Conservation (phyloP, 306 rosid species). For the Styphnolobium japonicum region DNA sequence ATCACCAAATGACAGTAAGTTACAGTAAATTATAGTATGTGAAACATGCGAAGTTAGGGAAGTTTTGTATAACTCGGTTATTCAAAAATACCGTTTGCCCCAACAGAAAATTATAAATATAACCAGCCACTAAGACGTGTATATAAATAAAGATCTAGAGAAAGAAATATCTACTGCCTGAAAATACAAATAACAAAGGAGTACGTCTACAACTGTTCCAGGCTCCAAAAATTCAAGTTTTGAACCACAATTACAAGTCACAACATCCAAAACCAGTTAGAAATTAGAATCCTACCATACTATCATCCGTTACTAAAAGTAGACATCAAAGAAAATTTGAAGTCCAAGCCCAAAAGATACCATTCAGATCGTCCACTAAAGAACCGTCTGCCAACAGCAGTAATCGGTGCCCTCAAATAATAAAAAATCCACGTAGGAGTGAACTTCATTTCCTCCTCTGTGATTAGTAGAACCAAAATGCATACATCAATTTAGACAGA, state of each 20-base stretch:
- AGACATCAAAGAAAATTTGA: background rate
- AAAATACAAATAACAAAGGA: too few relatives aligned
- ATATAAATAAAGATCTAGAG: too few relatives aligned
- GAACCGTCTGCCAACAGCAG: background rate
- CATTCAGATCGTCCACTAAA: background rate
- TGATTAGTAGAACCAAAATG: background rate
- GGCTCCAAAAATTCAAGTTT: background rate
- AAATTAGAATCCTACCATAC: background rate
- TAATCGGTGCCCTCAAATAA: background rate
- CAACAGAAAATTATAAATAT: too few relatives aligned
- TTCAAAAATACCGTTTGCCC: too few relatives aligned
- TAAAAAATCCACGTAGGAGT: background rate
- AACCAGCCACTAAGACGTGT: too few relatives aligned
- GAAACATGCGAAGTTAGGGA: background rate
- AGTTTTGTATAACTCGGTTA: too few relatives aligned
- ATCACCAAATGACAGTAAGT: background rate
- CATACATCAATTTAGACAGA: background rate
- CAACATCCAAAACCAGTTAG: background rate
- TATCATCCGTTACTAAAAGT: background rate
- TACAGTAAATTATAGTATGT: background rate
- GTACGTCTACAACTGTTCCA: too few relatives aligned
- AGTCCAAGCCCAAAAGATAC: background rate
- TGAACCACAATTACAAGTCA: background rate
- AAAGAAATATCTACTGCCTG: too few relatives aligned
- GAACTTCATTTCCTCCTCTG: background rate